phyloP scores from a whole-genome alignment of 306 rosid species.

The Pueraria montana region DNA sequence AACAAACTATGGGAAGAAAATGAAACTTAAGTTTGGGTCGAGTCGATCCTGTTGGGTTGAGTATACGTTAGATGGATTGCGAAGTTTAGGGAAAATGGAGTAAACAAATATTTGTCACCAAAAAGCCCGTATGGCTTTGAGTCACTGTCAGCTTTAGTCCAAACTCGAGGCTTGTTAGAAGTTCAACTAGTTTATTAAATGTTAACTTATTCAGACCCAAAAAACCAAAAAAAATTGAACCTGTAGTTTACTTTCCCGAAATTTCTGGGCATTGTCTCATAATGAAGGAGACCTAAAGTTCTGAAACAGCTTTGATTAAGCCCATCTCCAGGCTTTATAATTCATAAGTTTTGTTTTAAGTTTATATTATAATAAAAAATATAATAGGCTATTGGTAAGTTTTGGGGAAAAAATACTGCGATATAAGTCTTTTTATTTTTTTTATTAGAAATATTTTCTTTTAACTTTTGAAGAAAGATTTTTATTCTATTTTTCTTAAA shows the following conservation, averaged over 20 bases:
- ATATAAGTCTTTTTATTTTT: too few relatives aligned
- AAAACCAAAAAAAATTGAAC: neutral
- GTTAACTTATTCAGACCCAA: neutral
- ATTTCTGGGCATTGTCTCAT: neutral
- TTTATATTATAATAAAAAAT: neutral
- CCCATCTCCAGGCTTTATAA: neutral
- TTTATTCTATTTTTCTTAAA: too few relatives aligned
- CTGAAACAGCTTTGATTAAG: neutral
- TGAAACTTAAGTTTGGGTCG: too few relatives aligned
- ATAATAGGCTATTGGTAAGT: neutral
- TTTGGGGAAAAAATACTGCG: too few relatives aligned
- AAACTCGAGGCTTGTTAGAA: neutral
- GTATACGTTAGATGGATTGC: neutral
- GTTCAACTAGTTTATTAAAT: neutral
- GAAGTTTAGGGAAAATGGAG: neutral
- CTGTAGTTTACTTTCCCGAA: neutral
- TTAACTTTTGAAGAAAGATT: neutral
- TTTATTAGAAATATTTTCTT: too few relatives aligned
- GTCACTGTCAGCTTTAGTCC: neutral
- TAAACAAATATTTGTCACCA: neutral
- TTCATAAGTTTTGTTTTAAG: neutral
- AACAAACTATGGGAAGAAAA: too few relatives aligned
- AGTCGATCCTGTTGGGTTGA: too few relatives aligned
- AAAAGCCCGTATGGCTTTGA: neutral
- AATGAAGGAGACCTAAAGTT: neutral